These are phyloP conservation scores for Exophiala spinifera DNA, from an alignment of 2,329 filamentous ascomycete genomes.

Conservation along the genomic window DNA sequence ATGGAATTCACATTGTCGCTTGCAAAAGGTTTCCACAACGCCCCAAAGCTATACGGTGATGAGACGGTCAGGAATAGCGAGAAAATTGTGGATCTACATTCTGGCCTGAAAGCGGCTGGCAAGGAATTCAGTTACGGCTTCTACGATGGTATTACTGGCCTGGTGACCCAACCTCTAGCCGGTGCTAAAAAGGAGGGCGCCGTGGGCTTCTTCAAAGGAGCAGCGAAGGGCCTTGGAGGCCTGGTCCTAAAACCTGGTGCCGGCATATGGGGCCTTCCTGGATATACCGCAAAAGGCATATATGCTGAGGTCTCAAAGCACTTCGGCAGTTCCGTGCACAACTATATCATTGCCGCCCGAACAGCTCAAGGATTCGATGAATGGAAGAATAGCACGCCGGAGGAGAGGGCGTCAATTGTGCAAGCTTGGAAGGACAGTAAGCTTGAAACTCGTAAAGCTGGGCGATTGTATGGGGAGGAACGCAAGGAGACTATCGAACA, in stretches of 20 bases:
- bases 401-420: conserved; percentile 64
- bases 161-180: conserved; percentile 72
- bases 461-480: conserved; percentile 31
- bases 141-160: conserved; percentile 76
- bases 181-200: conserved; percentile 65
- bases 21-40: conserved; percentile 84
- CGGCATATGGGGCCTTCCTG: conserved; percentile 71
- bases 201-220: conserved; percentile 69
- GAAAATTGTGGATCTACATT: conserved; percentile 73
- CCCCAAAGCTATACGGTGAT: conserved; percentile 80
- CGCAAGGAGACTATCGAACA: conserved; percentile 57
- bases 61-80: conserved; percentile 74
- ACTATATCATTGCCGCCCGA: conserved; percentile 75
- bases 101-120: conserved; percentile 72
- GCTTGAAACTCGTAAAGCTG: conserved; percentile 52
- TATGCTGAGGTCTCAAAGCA: conserved; percentile 72
- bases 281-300: conserved; percentile 78
- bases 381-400: conserved; percentile 50
- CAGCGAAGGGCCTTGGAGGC: conserved; percentile 81
- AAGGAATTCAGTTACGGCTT: conserved; percentile 75
- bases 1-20: conserved; percentile 81
- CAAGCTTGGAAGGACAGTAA: conserved; percentile 61
- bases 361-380: conserved; percentile 73
- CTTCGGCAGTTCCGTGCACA: conserved; percentile 68
- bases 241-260: conserved; percentile 78